These are phyloP conservation scores for Naganishia sp. DNA, from an alignment of 1,284 basidiomycete genomes.

Conservation along the genomic window DNA sequence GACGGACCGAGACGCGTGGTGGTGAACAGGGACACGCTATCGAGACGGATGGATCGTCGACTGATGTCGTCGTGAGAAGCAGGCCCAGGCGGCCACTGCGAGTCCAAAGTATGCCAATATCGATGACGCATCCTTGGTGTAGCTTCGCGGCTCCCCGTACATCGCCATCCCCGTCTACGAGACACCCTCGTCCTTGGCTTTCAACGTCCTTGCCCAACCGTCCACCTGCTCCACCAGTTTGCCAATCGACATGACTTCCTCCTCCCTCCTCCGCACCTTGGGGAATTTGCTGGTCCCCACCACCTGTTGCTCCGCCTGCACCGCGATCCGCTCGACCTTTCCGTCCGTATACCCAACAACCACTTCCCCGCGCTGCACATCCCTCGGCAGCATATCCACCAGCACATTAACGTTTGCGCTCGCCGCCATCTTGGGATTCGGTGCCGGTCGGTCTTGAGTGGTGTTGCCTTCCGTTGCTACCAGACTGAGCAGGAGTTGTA, in stretches of 20 bases:
- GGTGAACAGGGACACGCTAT: too few species aligned
- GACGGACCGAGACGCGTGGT: too few species aligned
- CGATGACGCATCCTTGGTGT: too few species aligned
- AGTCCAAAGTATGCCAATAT: too few species aligned
- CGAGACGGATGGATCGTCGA: too few species aligned
- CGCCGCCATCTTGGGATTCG: constrained; percentile 20
- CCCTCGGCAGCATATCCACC: constrained; percentile 30
- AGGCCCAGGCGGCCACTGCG: too few species aligned
- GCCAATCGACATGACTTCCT: constrained; percentile 23
- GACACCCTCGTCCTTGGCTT: constrained; percentile 31
- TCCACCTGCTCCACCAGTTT: constrained; percentile 32
- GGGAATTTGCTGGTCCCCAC: constrained; percentile 14
- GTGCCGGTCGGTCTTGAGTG: constrained; percentile 19
- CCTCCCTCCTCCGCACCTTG: constrained; percentile 23
- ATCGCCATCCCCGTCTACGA: constrained; percentile 5
- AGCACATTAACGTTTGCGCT: constrained; percentile 30
- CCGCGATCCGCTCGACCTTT: constrained; percentile 30
- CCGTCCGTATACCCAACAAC: constrained; percentile 34
- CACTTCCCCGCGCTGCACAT: constrained; percentile 4
- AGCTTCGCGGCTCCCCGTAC: too few species aligned
- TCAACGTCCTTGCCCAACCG: constrained; percentile 30
- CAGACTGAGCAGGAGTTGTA: constrained; percentile 31
- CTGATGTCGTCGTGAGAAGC: too few species aligned
- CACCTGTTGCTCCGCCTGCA: neutral
- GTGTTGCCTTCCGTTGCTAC: constrained; percentile 22